Evolutionary conservation across 257 asterid genomes (phyloP), one percentile per base, ranked within the genome.

Genomic region (Knoxia roxburghii): DNA sequence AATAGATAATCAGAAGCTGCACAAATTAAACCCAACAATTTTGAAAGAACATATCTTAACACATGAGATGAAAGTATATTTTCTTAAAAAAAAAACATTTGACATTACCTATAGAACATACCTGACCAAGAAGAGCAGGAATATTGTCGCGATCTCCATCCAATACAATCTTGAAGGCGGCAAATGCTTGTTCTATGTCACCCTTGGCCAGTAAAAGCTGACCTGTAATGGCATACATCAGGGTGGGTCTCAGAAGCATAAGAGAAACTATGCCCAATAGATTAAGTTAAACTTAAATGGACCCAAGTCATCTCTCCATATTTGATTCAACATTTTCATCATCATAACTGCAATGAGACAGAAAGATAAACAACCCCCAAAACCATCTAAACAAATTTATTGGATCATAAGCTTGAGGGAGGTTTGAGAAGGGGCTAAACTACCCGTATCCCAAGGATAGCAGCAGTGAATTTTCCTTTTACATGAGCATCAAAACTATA

Each of bases 41-140:
- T 20, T 49, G 12, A 21, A 11, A 35, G 55, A 39, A 14, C 27
- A 58, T 37, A 54, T 41, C 59, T 65, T 14, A 61, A 35, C 64
- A 68, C 24, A 53, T 27, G n/a, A 49, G 53, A 26, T 27, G 15
- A 26, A 29, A 35, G 23, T 30, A 8, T 27, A 50, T 4, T 11
- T 26, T 37, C 6, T 14, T 6, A 13, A 26, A 27, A 35, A 30
- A 27, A 43, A 20, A 57, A n/a, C 23, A 48, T 54, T n/a, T 21
- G 46, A 15, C 40, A 71, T 5, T 32, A 15, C 63, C n/a, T 29
- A 30, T 2, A 48, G 33, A 8, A 43, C 1, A 59, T 86, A 90
- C 99, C 93, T 94, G 99, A 72, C 99, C 99, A 72, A 94, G 96
- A 73, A 94, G 95, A 77, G 99, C 97, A 73, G 96, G 95, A 76